Conservation (phyloP, 108 stramenopile species). For the Schizochytrium sp. region DNA sequence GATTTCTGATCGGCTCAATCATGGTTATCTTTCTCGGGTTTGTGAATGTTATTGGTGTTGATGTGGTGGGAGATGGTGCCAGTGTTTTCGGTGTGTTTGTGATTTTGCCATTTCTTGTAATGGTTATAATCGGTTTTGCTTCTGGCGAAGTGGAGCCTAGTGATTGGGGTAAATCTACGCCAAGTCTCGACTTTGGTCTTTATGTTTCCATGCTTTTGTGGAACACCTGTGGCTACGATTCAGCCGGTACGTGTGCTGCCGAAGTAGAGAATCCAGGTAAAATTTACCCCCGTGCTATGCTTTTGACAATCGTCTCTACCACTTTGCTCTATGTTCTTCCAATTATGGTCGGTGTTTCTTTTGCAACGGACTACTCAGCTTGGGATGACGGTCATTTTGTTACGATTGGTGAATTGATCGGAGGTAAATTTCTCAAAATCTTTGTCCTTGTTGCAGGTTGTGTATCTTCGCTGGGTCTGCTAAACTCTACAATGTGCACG, state of each 20-base stretch:
- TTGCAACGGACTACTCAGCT: conserved; percentile 38
- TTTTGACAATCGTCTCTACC: conserved; percentile 45
- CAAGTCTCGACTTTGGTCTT: conserved; percentile 5
- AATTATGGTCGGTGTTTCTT: conserved; percentile 52
- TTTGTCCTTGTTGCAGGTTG: conserved; percentile 53
- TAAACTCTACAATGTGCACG: conserved; percentile 47
- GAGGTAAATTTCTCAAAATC: conserved; percentile 43
- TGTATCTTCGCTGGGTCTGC: conserved; percentile 39
- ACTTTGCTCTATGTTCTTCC: conserved; percentile 39
- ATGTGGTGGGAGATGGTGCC: conserved; percentile 58
- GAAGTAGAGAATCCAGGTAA: conserved; percentile 40
- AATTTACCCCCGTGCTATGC: conserved; percentile 40
- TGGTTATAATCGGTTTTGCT: conserved; percentile 48
- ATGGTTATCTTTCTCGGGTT: conserved; percentile 47
- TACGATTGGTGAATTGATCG: conserved; percentile 28
- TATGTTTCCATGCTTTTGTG: conserved; percentile 51
- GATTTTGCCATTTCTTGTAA: conserved; percentile 21
- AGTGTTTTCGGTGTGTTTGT: conserved; percentile 52
- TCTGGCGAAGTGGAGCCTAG: conserved; percentile 20
- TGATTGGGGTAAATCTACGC: not conserved
- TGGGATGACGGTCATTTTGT: conserved; percentile 60
- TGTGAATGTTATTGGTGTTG: conserved; percentile 50
- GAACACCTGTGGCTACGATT: conserved; percentile 59
- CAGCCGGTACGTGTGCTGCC: conserved; percentile 48
- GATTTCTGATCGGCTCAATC: conserved; percentile 35